These are phyloP conservation scores for Fusarium sublunatum DNA, from an alignment of 2,329 filamentous ascomycete genomes.

Conservation along the genomic window DNA sequence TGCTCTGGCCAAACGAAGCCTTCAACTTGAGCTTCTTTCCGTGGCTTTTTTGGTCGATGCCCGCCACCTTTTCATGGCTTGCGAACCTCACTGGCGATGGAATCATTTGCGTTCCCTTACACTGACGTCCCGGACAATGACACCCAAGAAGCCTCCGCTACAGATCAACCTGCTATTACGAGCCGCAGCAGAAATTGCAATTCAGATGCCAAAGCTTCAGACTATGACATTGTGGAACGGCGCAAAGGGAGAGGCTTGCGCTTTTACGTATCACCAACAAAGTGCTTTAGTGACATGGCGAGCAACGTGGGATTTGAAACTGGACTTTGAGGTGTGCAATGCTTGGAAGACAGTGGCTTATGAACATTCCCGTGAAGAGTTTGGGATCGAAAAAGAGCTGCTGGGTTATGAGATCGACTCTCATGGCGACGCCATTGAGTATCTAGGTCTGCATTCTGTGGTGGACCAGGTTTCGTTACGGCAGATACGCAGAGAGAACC, in stretches of 20 bases:
- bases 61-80: slow-evolving; percentile 5
- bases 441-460: slow-evolving; percentile 17
- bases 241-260: slow-evolving; percentile 13
- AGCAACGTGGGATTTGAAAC: slow-evolving; percentile 8
- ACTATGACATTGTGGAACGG: slow-evolving; percentile 27
- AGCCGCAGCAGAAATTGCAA: background rate
- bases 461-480: slow-evolving; percentile 13
- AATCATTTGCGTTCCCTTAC: background rate
- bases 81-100: slow-evolving; percentile 4
- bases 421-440: slow-evolving; percentile 30
- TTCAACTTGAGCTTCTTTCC: background rate
- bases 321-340: background rate
- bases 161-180: background rate
- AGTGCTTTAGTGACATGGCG: slow-evolving; percentile 16
- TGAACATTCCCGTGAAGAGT: background rate
- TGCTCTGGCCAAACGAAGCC: slow-evolving; percentile 1
- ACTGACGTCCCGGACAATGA: background rate
- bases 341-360: slow-evolving; percentile 4
- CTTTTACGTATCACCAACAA: slow-evolving; percentile 10
- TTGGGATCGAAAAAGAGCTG: background rate
- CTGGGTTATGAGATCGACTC: slow-evolving; percentile 3
- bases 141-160: background rate
- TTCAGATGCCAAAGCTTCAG: slow-evolving; percentile 21
- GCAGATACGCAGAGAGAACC: slow-evolving; percentile 29
- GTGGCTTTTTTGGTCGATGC: slow-evolving; percentile 19